Conservation (phyloP, 345 rosid genomes). For the Lenwebbia sp. region DNA sequence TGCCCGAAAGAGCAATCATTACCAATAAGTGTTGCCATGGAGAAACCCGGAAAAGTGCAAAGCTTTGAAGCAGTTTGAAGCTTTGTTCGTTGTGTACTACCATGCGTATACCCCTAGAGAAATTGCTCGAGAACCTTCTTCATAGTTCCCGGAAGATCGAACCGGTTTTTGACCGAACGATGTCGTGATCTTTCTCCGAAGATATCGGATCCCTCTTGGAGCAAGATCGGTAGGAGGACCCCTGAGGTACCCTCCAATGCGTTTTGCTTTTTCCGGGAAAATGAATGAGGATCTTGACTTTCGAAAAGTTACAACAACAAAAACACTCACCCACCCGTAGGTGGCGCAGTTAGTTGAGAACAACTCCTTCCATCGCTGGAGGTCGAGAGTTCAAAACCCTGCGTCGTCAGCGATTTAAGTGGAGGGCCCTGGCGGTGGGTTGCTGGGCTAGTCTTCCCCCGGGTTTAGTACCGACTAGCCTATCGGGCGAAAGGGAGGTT, state of each 20-base stretch:
- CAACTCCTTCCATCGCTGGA: no score
- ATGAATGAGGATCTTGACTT: background rate
- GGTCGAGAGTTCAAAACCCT: no score
- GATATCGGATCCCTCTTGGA: background rate
- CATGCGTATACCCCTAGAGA: background rate
- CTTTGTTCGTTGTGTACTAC: background rate
- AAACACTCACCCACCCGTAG: no score
- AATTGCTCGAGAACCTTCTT: background rate
- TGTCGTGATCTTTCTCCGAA: background rate
- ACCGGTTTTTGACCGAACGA: no score
- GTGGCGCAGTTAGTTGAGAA: no score
- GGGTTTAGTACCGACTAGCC: no score
- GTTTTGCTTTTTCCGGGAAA: background rate
- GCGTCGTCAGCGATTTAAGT: no score
- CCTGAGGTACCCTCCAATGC: background rate
- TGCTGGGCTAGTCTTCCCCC: no score
- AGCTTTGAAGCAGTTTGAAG: background rate
- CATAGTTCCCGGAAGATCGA: background rate
- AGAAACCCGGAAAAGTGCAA: background rate
- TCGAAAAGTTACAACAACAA: background rate
- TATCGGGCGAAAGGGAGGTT: no score
- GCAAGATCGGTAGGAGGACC: background rate
- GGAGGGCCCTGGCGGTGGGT: no score
- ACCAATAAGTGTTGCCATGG: background rate
- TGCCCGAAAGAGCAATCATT: background rate